Evolutionary conservation across 768 basidiomycete genomes (phyloP), one percentile per base, ranked within the genome.

Genomic region (Kwoniella sp.): DNA sequence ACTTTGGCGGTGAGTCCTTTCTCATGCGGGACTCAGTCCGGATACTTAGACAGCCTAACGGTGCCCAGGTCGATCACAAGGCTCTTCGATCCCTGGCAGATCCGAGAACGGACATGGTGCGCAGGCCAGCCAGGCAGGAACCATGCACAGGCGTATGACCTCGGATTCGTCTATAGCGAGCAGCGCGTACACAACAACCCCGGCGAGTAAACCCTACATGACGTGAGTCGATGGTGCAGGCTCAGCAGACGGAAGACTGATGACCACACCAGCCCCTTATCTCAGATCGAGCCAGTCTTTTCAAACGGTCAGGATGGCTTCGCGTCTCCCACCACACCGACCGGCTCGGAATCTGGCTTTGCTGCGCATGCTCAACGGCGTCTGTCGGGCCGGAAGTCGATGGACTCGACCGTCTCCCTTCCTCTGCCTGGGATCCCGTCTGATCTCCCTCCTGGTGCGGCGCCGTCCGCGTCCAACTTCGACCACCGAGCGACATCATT

Each of bases 401-500:
- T 61, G 48, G 72, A 73, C 14, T 71, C 70, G 20, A 65, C 69
- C 1, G 46, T 43, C 12, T 71, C 70, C 23, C 23, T 67, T 12
- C 72, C 67, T 6, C 36, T 53, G 10, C 44, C 47, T 22, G 26
- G 42, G 41, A 44, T 48, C 17, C 46, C 40, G 12, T 40, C 47
- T 32, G 50, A 45, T 23, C 48, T 65, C 2, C 63, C 63, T 23
- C 58, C 67, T 23, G 67, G 63, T 14, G 59, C 64, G 6, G 58
- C 58, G 0, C 54, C 63, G 2, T 66, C 60, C 3, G 37, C 49
- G 8, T 60, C 51, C 2, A 32, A 39, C 20, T 39, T 53, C 12
- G 67, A 71, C 31, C 47, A 20, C 34, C 65, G 71, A 2, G 57
- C 71, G 8, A 69, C 63, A 3, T 70, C 67, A 11, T 73, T 73